These are phyloP conservation scores for Fusarium luffae DNA, from an alignment of 2,329 filamentous ascomycete genomes.

Conservation along the genomic window DNA sequence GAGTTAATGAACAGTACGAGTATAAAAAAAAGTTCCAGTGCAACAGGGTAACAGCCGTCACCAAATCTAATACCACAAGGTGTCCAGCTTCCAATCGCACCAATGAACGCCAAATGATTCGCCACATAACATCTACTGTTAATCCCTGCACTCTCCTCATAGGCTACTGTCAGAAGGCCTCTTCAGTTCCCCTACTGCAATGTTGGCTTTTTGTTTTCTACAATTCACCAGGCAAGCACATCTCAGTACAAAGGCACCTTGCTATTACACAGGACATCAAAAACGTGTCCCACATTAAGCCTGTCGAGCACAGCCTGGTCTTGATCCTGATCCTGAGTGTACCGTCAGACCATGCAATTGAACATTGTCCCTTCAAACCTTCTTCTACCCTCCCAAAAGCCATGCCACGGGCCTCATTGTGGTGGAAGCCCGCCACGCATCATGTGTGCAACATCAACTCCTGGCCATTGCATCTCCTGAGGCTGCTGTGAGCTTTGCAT, in stretches of 20 bases:
- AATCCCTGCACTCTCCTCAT: not conserved
- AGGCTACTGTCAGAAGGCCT: not conserved
- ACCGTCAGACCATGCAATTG: not conserved
- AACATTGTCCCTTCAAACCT: not conserved
- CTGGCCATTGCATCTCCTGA: conserved; percentile 56
- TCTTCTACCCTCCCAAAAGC: not conserved
- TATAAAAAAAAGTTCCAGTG: not conserved
- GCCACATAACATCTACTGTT: not conserved
- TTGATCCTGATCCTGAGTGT: not conserved
- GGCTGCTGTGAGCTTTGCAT: conserved; percentile 47
- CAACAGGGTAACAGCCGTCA: not conserved
- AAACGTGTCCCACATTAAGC: not conserved
- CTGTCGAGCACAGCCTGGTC: not conserved
- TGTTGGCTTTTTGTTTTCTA: not conserved
- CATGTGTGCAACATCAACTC: conserved; percentile 58
- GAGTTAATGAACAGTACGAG: not conserved
- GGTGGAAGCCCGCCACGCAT: conserved; percentile 48
- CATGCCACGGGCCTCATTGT: not conserved
- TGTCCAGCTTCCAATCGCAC: not conserved
- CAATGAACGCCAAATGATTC: not conserved
- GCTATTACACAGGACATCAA: not conserved
- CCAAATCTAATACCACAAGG: not conserved
- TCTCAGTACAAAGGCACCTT: not conserved
- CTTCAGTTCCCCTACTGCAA: not conserved
- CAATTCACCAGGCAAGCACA: not conserved